A percentile compares a stretch with the other conserved stretches of the same genome.
phyloP scores from a whole-genome alignment of 192 early-diverging fungal species.

The Geosiphon pyriformis region DNA sequence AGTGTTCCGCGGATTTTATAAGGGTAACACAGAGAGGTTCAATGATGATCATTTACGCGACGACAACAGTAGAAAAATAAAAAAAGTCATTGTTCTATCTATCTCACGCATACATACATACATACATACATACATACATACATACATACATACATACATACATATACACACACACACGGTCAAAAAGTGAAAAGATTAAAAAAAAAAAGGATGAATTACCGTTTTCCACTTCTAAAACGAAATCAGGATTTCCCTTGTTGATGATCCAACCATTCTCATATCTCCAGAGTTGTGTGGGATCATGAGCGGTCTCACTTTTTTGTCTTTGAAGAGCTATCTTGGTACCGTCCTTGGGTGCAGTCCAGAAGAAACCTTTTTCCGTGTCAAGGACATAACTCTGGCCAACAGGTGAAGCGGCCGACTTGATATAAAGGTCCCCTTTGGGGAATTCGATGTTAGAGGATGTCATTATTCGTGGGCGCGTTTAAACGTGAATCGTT shows the following conservation, averaged over 20 bases:
- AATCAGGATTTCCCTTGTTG: constrained; percentile 1
- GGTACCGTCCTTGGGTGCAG: background rate
- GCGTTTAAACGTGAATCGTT: background rate
- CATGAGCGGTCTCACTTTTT: constrained; percentile 12
- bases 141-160: too few species aligned
- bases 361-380: constrained; percentile 4
- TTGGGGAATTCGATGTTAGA: background rate
- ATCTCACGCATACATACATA: background rate
- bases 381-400: constrained; percentile 17
- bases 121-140: too few species aligned
- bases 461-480: background rate
- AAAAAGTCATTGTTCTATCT: background rate
- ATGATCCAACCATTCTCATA: constrained; percentile 14
- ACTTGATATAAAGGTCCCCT: constrained; percentile 18
- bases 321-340: background rate
- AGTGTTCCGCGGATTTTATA: background rate
- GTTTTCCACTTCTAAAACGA: background rate
- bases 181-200: too few species aligned
- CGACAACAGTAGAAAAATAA: background rate
- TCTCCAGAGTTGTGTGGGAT: constrained; percentile 9
- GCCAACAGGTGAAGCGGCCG: constrained; percentile 5
- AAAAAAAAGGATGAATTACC: too few species aligned
- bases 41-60: background rate
- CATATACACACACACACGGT: too few species aligned
- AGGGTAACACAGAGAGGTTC: background rate